phyloP scores from a whole-genome alignment of 768 basidiomycete genomes.

The Rhodotorula babjevae region DNA sequence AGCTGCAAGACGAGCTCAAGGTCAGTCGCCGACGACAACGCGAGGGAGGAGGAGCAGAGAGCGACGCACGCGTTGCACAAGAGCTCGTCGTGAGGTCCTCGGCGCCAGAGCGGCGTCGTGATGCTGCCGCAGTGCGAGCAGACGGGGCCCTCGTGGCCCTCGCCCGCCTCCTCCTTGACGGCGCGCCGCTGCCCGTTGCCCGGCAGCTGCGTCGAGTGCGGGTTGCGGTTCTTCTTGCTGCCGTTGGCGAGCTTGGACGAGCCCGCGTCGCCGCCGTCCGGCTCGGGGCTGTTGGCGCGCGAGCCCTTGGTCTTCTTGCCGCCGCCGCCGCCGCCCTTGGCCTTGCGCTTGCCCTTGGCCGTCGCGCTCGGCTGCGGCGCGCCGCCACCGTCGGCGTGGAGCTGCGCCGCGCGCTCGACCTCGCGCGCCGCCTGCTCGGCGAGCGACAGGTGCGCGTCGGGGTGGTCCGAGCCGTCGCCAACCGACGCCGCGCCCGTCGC shows the following conservation, averaged over 20 bases:
- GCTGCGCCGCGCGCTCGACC: conserved; percentile 6
- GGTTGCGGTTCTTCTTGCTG: conserved; percentile 39
- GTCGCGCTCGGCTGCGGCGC: not conserved
- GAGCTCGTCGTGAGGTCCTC: conserved; percentile 72
- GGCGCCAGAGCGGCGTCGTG: conserved; percentile 76
- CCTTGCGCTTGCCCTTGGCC: conserved; percentile 25
- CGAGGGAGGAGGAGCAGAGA: not conserved
- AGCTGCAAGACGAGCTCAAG: conserved; percentile 44
- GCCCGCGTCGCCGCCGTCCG: not conserved
- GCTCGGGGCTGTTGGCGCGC: no score
- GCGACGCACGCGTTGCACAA: conserved; percentile 66
- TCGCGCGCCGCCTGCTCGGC: conserved; percentile 16
- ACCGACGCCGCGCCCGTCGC: not conserved
- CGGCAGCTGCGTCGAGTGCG: conserved; percentile 38
- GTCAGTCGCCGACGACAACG: not conserved
- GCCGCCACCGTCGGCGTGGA: not conserved
- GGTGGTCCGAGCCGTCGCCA: not conserved
- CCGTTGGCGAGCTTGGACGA: not conserved
- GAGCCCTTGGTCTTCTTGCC: conserved; percentile 27
- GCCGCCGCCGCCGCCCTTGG: not conserved
- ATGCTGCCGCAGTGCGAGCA: conserved; percentile 81
- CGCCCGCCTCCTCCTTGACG: conserved; percentile 30
- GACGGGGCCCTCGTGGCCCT: conserved; percentile 32
- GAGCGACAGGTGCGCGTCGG: not conserved
- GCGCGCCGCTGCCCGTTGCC: conserved; percentile 16